phyloP scores from a whole-genome alignment of 2,329 filamentous ascomycete species.

The Bipolaris oryzae region DNA sequence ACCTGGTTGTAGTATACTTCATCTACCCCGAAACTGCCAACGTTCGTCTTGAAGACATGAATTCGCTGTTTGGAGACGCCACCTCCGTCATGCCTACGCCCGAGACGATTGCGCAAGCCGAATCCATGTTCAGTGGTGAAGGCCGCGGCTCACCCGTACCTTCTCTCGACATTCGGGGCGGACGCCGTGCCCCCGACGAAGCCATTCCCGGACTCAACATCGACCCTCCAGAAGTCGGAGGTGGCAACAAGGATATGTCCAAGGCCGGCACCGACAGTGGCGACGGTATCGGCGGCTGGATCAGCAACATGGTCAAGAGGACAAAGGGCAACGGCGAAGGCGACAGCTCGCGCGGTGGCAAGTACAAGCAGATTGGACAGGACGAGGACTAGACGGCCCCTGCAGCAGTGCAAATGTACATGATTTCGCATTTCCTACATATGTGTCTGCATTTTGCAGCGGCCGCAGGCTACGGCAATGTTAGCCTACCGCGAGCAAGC shows the following conservation, averaged over 20 bases:
- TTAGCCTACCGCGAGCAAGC: constrained; percentile 31
- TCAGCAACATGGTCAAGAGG: constrained; percentile 68
- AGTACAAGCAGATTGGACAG: constrained; percentile 56
- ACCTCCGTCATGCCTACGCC: constrained; percentile 84
- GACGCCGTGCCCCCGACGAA: constrained; percentile 54
- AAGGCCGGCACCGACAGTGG: constrained; percentile 37
- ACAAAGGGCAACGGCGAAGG: constrained; percentile 55
- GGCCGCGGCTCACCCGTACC: constrained; percentile 75
- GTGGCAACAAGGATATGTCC: constrained; percentile 56
- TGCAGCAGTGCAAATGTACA: constrained; percentile 11
- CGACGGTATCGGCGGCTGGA: constrained; percentile 72
- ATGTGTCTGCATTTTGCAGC: constrained; percentile 25
- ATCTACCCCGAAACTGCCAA: constrained; percentile 97
- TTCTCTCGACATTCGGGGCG: constrained; percentile 72
- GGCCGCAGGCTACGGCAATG: constrained; percentile 21
- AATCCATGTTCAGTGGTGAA: constrained; percentile 73
- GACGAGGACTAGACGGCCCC: constrained; percentile 37
- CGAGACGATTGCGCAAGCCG: constrained; percentile 75
- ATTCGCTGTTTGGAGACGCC: constrained; percentile 89
- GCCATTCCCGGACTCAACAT: constrained; percentile 83
- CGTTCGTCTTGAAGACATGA: constrained; percentile 95
- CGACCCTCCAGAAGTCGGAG: constrained; percentile 70
- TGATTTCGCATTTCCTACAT: constrained; percentile 25
- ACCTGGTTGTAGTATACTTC: constrained; percentile 76
- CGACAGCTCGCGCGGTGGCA: constrained; percentile 52